Evolutionary conservation across 148 eudicot genomes (phyloP).

Genomic region (Mesembryanthemum crystallinum): DNA sequence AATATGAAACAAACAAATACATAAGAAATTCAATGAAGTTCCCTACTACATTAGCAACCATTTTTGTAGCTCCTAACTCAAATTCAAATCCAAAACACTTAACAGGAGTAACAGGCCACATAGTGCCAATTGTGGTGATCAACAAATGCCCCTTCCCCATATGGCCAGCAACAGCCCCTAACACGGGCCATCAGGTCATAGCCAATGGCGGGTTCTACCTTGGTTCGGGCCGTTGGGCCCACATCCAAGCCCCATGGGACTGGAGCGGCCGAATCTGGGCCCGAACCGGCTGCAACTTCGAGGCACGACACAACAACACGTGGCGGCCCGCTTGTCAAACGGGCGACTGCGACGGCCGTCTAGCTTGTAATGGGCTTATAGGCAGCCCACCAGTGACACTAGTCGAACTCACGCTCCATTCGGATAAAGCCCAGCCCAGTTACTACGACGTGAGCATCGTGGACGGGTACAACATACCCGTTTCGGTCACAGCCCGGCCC

Average conservation of each 20-base stretch:
- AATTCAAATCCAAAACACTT: not conserved
- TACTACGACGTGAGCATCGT: slow-evolving; percentile 69
- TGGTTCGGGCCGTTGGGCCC: slow-evolving; percentile 29
- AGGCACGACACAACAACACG: slow-evolving; percentile 10
- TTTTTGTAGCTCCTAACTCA: no score
- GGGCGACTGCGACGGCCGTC: slow-evolving; percentile 57
- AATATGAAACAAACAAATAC: no score
- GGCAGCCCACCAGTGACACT: slow-evolving; percentile 68
- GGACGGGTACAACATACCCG: slow-evolving; percentile 72
- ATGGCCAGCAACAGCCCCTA: slow-evolving; percentile 81
- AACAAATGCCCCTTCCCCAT: slow-evolving; percentile 71
- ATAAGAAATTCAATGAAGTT: no score
- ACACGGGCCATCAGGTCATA: slow-evolving; percentile 56
- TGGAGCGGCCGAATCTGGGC: slow-evolving; percentile 86
- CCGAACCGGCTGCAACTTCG: slow-evolving; percentile 59
- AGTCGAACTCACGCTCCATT: slow-evolving; percentile 49
- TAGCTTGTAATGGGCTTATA: slow-evolving; percentile 53
- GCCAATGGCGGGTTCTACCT: slow-evolving; percentile 69
- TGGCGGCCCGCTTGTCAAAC: slow-evolving; percentile 52
- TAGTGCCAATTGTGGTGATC: slow-evolving; percentile 37
- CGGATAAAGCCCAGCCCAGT: slow-evolving; percentile 48
- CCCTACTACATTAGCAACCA: no score
- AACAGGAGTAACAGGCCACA: slow-evolving; percentile 37
- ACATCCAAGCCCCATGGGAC: slow-evolving; percentile 48
- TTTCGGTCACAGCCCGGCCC: slow-evolving; percentile 35